Conservation (phyloP, 163 green algal species). For the Coccomyxa subellipsoidea region DNA sequence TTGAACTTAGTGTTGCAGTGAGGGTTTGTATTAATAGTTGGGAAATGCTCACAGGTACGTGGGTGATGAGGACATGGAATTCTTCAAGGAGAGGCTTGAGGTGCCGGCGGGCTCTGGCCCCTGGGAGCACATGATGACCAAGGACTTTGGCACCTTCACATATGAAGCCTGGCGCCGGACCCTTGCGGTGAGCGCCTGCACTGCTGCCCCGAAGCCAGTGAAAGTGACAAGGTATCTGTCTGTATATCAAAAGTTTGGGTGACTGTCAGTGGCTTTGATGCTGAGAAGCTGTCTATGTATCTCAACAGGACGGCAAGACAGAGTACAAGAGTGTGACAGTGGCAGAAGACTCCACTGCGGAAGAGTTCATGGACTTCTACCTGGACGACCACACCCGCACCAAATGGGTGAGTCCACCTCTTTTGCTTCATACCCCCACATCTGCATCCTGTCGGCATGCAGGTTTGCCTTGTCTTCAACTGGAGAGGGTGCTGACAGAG, state of each 20-base stretch:
- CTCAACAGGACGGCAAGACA: conserved; percentile 56
- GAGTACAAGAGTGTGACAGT: conserved; percentile 87
- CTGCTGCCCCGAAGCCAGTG: too few species aligned
- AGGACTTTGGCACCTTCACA: conserved; percentile 50
- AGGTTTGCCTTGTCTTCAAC: too few species aligned
- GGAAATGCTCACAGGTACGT: conserved; percentile 58
- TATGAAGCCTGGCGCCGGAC: conserved; percentile 73
- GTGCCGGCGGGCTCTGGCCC: conserved; percentile 36
- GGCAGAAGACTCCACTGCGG: conserved; percentile 36
- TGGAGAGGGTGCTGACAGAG: too few species aligned
- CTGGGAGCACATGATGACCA: conserved; percentile 79
- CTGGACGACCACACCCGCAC: conserved; percentile 73
- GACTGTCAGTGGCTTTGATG: too few species aligned
- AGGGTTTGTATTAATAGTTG: not conserved
- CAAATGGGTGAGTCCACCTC: conserved; percentile 63
- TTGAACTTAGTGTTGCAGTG: too few species aligned
- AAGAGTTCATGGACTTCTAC: conserved; percentile 87
- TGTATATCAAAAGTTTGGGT: too few species aligned
- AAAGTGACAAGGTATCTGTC: too few species aligned
- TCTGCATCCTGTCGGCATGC: too few species aligned
- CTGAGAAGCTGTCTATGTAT: too few species aligned
- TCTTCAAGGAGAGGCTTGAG: conserved; percentile 66
- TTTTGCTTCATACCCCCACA: not conserved
- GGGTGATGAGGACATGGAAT: conserved; percentile 55
- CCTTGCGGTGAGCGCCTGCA: conserved; percentile 39